Percentiles rank a stretch among this genome's conserved stretches.
These are phyloP conservation scores for Xylariomycetidae sp. DNA, from an alignment of 2,329 filamentous ascomycete species.

Conservation along the genomic window DNA sequence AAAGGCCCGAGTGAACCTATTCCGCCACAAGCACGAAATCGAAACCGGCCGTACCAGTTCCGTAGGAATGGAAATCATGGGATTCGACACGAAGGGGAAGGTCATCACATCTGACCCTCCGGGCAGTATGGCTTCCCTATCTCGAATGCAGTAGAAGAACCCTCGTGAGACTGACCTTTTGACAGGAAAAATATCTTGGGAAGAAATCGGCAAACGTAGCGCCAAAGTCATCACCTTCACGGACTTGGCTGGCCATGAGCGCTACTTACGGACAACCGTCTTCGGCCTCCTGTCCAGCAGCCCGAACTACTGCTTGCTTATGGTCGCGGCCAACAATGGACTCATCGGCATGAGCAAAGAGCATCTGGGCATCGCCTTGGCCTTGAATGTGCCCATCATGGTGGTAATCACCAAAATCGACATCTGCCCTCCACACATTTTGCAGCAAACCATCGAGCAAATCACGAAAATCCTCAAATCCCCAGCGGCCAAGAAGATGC, in stretches of 20 bases:
- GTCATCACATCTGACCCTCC: slow-evolving; percentile 77
- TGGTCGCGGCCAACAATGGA: slow-evolving; percentile 98
- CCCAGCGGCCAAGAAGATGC: slow-evolving; percentile 88
- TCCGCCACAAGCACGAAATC: slow-evolving; percentile 96
- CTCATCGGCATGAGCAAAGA: slow-evolving; percentile 98
- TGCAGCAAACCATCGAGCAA: slow-evolving; percentile 88
- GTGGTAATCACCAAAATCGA: slow-evolving; percentile 97
- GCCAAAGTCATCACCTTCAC: slow-evolving; percentile 97
- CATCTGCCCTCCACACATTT: slow-evolving; percentile 91
- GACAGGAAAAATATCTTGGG: slow-evolving; percentile 72
- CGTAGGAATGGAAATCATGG: slow-evolving; percentile 98
- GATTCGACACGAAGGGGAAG: slow-evolving; percentile 81
- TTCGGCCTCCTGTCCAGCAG: slow-evolving; percentile 92
- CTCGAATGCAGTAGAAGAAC: too few species aligned
- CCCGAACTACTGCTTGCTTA: slow-evolving; percentile 94
- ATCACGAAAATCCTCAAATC: slow-evolving; percentile 90
- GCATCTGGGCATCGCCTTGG: slow-evolving; percentile 88
- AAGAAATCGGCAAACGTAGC: slow-evolving; percentile 91
- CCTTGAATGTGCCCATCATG: slow-evolving; percentile 95
- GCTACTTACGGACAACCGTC: slow-evolving; percentile 90
- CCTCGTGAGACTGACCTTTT: slow-evolving; percentile 10
- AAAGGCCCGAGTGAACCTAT: slow-evolving; percentile 89
- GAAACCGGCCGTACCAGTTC: slow-evolving; percentile 93
- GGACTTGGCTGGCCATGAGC: slow-evolving; percentile 90
- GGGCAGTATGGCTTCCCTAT: slow-evolving; percentile 55